phyloP scores from a whole-genome alignment of 345 rosid species.

The Eucalyptus virginea region DNA sequence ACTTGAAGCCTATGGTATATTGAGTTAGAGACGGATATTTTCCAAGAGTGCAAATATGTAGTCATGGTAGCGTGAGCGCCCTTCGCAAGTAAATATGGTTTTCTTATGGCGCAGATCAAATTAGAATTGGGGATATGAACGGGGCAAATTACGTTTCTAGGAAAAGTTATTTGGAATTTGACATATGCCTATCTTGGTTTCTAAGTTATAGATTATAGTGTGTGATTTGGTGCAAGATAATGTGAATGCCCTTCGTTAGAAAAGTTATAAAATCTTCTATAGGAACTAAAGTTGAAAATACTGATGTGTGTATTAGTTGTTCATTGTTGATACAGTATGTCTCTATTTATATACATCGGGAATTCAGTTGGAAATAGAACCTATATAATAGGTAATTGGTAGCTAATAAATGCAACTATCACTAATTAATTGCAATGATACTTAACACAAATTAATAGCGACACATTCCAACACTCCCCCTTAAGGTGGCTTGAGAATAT shows the following conservation, averaged over 20 bases:
- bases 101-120: background rate
- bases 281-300: background rate
- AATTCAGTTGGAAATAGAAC: too few relatives aligned
- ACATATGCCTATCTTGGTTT: background rate
- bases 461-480: background rate
- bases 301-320: too few relatives aligned
- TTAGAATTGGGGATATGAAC: background rate
- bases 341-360: too few relatives aligned
- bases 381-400: too few relatives aligned
- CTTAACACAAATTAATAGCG: too few relatives aligned
- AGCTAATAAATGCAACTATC: too few relatives aligned
- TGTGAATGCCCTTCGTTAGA: background rate
- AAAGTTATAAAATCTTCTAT: background rate
- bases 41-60: background rate
- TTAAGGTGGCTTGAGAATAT: background rate
- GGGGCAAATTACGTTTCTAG: background rate
- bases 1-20: background rate
- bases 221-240: background rate
- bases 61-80: background rate
- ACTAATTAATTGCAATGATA: too few relatives aligned
- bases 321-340: too few relatives aligned
- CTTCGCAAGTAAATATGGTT: background rate
- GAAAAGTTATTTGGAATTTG: background rate
- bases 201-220: background rate
- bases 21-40: background rate